phyloP scores from a whole-genome alignment of 2,329 filamentous ascomycete genomes.

The Raffaelea albimanens region DNA sequence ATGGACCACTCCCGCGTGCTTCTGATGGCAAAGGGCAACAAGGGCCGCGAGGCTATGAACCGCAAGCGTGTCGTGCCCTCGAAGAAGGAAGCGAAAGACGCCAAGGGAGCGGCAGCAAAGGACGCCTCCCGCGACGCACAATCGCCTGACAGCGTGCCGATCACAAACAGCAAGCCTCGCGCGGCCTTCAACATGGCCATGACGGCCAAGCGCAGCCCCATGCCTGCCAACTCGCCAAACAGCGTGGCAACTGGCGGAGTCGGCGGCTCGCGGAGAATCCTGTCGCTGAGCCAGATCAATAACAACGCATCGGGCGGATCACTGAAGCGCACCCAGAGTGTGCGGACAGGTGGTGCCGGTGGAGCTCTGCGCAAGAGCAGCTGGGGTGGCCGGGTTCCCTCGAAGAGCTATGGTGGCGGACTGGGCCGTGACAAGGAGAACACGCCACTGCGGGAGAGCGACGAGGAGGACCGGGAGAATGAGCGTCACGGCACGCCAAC shows the following conservation, averaged over 20 bases:
- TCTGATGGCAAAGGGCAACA: conserved; percentile 61
- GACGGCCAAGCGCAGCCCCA: conserved; percentile 38
- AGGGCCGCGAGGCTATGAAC: conserved; percentile 45
- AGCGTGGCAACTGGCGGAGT: conserved; percentile 19
- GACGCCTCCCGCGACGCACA: background rate
- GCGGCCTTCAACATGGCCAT: conserved; percentile 44
- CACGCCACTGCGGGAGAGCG: conserved; percentile 43
- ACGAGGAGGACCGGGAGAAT: conserved; percentile 33
- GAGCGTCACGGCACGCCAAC: background rate
- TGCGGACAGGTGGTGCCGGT: conserved; percentile 45
- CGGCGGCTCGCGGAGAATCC: conserved; percentile 62
- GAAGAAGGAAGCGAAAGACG: conserved; percentile 26
- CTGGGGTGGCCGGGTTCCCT: conserved; percentile 46
- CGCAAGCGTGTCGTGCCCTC: conserved; percentile 41
- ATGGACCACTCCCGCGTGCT: conserved; percentile 91
- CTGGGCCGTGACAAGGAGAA: conserved; percentile 38
- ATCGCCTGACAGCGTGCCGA: background rate
- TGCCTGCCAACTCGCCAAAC: conserved; percentile 31
- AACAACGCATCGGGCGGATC: conserved; percentile 57
- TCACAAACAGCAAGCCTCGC: conserved; percentile 16
- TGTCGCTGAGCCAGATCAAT: conserved; percentile 84
- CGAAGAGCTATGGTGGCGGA: conserved; percentile 39
- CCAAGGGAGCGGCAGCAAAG: conserved; percentile 10
- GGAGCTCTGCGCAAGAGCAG: conserved; percentile 51
- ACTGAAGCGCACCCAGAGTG: conserved; percentile 70